Evolutionary conservation across 495 filamentous ascomycete genomes (phyloP).

Genomic region (Staphylotrichum tortipilum): DNA sequence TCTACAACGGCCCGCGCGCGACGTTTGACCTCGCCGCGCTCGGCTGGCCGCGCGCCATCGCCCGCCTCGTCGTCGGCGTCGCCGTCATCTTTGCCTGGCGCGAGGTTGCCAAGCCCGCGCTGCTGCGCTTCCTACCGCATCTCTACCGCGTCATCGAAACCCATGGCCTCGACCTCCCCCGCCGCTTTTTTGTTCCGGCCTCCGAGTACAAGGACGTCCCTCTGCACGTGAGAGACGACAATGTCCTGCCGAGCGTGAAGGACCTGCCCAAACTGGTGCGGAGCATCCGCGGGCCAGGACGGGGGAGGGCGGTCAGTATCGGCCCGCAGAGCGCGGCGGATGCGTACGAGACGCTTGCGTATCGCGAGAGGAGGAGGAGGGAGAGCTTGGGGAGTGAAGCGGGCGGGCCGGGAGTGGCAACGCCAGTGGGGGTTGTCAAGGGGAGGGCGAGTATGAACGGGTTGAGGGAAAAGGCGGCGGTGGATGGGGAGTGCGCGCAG

Average conservation of each 20-base stretch:
- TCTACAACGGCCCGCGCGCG: conserved; percentile 39
- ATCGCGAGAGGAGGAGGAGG: conserved; percentile 68
- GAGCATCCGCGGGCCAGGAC: conserved; percentile 68
- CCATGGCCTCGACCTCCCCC: conserved; percentile 65
- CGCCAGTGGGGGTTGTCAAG: conserved; percentile 4
- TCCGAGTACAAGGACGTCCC: conserved; percentile 86
- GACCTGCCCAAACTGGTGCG: conserved; percentile 72
- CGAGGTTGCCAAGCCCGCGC: conserved; percentile 71
- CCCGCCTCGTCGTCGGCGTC: conserved; percentile 71
- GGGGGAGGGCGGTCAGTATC: conserved; percentile 73
- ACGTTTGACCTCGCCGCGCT: conserved; percentile 53
- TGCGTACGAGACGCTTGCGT: conserved; percentile 92
- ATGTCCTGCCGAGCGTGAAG: conserved; percentile 74
- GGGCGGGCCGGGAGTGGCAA: conserved; percentile 1
- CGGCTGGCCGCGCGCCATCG: conserved; percentile 47
- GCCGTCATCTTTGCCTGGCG: conserved; percentile 80
- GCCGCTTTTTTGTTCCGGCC: conserved; percentile 82
- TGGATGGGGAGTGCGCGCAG: conserved; percentile 18
- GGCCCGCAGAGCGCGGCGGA: conserved; percentile 94
- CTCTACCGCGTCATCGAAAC: conserved; percentile 80
- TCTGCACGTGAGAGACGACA: conserved; percentile 65
- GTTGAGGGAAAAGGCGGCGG: conserved; percentile 15
- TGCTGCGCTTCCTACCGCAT: conserved; percentile 71
- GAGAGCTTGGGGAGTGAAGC: conserved; percentile 51
- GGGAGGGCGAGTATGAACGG: conserved; percentile 21